Conservation (phyloP, 768 basidiomycete species). For the Sporobolomyces roseus region DNA sequence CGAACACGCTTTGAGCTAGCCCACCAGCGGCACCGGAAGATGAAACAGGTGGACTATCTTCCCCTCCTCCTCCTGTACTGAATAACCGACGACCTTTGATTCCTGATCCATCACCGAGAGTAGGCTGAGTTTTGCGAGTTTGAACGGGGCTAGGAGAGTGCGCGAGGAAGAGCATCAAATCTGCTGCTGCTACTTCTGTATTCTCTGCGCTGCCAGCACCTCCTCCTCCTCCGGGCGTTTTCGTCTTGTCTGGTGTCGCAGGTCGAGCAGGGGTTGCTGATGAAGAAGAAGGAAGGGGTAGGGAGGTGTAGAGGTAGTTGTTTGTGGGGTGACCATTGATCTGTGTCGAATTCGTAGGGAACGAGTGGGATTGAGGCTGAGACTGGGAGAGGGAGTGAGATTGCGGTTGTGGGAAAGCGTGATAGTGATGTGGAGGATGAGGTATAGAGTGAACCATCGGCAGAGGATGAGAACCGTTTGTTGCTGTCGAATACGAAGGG, state of each 20-base stretch:
- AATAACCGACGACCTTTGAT: conserved; percentile 43
- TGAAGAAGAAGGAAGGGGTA: neutral
- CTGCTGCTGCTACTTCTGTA: conserved; percentile 41
- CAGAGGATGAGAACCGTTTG: too few species aligned
- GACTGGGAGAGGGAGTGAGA: too few species aligned
- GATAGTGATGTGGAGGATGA: conserved; percentile 21
- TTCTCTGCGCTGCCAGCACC: conserved; percentile 10
- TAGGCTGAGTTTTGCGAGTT: conserved; percentile 7
- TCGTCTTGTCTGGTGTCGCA: conserved; percentile 18
- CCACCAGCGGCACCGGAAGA: neutral
- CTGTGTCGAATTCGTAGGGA: neutral
- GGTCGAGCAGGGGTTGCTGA: conserved; percentile 3
- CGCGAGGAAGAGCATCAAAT: conserved; percentile 45
- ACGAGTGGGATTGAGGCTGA: neutral
- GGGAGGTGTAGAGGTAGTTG: neutral
- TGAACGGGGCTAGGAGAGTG: conserved; percentile 39
- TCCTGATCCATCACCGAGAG: conserved; percentile 13
- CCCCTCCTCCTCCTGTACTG: conserved; percentile 5
- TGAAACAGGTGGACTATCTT: neutral
- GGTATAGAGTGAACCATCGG: too few species aligned
- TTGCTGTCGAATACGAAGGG: too few species aligned
- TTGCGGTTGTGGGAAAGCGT: conserved; percentile 11
- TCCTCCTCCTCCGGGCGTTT: neutral
- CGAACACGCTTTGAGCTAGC: conserved; percentile 18
- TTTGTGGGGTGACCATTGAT: neutral